phyloP scores from a whole-genome alignment of 345 rosid species.

The Turnera subulata region DNA sequence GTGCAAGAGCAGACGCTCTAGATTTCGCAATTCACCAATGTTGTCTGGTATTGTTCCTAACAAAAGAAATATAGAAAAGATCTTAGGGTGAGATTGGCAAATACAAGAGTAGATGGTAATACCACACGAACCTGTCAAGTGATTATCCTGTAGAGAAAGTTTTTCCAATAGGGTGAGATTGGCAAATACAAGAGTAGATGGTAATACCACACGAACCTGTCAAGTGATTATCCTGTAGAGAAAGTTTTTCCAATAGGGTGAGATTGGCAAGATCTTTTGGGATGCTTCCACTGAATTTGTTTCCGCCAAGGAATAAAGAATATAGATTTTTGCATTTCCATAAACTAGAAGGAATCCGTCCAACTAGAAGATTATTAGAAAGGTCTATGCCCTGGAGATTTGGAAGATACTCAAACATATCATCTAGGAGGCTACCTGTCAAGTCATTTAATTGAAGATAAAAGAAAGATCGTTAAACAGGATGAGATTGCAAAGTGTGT shows the following conservation, averaged over 20 bases:
- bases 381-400: neutral
- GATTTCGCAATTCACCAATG: no score
- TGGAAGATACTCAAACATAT: neutral
- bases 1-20: no score
- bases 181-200: no score
- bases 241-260: slow-evolving; percentile 5
- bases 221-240: neutral
- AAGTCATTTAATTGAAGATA: no score
- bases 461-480: no score
- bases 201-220: no score
- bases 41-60: no score
- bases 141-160: neutral
- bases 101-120: no score
- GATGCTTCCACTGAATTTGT: slow-evolving; percentile 4
- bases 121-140: no score
- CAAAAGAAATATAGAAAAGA: no score
- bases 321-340: slow-evolving; percentile 1
- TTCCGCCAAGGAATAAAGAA: neutral
- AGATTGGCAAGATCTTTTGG: slow-evolving; percentile 11
- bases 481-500: no score
- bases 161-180: slow-evolving; percentile 12
- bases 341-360: slow-evolving; percentile 6
- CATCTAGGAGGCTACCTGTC: slow-evolving; percentile 3
- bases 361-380: slow-evolving; percentile 1
- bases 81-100: no score